Evolutionary conservation across 345 rosid species (phyloP).

Genomic region (Camelina laxa): DNA sequence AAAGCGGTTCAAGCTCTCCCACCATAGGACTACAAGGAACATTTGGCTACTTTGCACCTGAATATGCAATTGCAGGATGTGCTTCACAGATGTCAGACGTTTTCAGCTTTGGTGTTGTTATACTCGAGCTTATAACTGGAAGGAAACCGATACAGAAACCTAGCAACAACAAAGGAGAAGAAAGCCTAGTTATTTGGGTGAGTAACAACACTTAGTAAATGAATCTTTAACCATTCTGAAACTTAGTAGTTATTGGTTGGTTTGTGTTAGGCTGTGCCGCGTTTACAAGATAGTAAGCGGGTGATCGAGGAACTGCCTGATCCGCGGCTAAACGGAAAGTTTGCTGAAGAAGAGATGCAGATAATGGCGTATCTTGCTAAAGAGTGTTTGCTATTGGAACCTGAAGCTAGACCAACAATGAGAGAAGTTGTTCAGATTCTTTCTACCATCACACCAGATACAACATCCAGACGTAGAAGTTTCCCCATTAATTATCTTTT

Average conservation of each 20-base stretch:
- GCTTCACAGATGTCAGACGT: slow-evolving; percentile 97
- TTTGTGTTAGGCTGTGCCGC: slow-evolving; percentile 73
- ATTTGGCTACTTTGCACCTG: slow-evolving; percentile 98
- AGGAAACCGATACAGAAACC: slow-evolving; percentile 78
- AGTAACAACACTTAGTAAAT: slow-evolving; percentile 6
- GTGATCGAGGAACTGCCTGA: slow-evolving; percentile 83
- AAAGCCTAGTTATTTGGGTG: slow-evolving; percentile 98
- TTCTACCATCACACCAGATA: slow-evolving; percentile 77
- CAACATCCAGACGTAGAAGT: slow-evolving; percentile 68
- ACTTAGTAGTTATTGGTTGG: background rate
- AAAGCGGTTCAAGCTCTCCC: slow-evolving; percentile 91
- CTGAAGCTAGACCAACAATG: slow-evolving; percentile 95
- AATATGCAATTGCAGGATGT: slow-evolving; percentile 90
- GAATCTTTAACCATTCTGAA: slow-evolving; percentile 11
- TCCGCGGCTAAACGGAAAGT: slow-evolving; percentile 68
- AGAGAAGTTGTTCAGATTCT: slow-evolving; percentile 97
- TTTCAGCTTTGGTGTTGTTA: slow-evolving; percentile 96
- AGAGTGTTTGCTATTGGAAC: slow-evolving; percentile 89
- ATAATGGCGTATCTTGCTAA: slow-evolving; percentile 94
- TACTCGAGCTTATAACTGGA: slow-evolving; percentile 94
- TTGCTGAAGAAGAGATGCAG: slow-evolving; percentile 85
- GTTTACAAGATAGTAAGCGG: slow-evolving; percentile 66
- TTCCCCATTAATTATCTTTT: slow-evolving; percentile 67
- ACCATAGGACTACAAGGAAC: slow-evolving; percentile 88
- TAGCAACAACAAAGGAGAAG: slow-evolving; percentile 69